Evolutionary conservation across 495 filamentous ascomycete species (phyloP).

Genomic region (Lindgomyces ingoldianus): DNA sequence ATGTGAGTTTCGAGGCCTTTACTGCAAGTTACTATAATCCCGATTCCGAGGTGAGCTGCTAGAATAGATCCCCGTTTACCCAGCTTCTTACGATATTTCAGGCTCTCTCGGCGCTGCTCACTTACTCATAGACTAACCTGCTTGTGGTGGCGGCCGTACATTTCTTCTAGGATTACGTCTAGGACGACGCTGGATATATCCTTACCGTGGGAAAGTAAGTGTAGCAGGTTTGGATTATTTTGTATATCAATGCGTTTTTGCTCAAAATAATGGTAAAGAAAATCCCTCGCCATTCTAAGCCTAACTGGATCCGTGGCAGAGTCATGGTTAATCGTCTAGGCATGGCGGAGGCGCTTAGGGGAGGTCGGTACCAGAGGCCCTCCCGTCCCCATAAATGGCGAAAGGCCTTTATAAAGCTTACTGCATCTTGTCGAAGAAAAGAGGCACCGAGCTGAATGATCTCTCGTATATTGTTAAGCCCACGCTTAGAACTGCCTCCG

Average conservation of each 20-base stretch:
- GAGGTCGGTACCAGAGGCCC: neutral
- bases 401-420: neutral
- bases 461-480: neutral
- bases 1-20: neutral
- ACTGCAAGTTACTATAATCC: conserved; percentile 5
- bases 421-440: neutral
- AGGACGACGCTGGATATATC: conserved; percentile 3
- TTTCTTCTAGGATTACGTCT: conserved; percentile 3
- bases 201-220: neutral
- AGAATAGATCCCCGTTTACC: conserved; percentile 3
- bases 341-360: neutral
- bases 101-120: neutral
- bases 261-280: neutral
- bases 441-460: neutral
- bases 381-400: neutral
- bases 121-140: neutral
- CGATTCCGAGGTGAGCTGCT: neutral
- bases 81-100: neutral
- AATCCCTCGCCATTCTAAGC: neutral
- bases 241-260: neutral
- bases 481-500: neutral
- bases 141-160: neutral
- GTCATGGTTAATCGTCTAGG: neutral
- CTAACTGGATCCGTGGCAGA: neutral
- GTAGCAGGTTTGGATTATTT: neutral